A percentile compares a stretch with the other conserved stretches of the same genome.
Conservation (phyloP, 164 flowering plant species). For the Umbellularia californica region DNA sequence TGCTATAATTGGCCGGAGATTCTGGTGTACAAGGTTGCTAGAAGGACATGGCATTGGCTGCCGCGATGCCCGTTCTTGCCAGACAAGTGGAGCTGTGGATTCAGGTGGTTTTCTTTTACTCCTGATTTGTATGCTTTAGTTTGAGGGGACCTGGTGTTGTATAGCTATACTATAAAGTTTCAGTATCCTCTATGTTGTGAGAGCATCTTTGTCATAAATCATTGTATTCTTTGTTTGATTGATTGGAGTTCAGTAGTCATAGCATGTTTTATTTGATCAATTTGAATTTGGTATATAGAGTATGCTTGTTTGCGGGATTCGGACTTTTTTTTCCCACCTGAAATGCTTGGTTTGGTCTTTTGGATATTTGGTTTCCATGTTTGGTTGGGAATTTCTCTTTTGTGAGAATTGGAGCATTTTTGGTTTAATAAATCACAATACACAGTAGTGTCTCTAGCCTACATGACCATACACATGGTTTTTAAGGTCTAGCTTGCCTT, state of each 20-base stretch:
- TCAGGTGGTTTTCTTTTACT: slow-evolving; percentile 72
- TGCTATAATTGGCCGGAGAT: slow-evolving; percentile 84
- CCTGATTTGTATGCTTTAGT: slow-evolving; percentile 50
- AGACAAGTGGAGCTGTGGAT: slow-evolving; percentile 74
- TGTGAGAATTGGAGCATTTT: neutral
- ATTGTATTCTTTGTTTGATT: neutral
- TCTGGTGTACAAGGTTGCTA: slow-evolving; percentile 48
- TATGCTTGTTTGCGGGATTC: neutral
- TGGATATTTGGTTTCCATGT: neutral
- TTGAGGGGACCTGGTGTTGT: slow-evolving; percentile 17
- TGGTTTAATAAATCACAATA: neutral
- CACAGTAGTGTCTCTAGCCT: neutral
- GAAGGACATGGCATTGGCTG: slow-evolving; percentile 81
- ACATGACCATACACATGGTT: neutral
- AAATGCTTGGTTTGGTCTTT: neutral
- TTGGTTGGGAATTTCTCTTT: neutral
- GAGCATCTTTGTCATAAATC: neutral
- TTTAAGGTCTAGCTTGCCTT: neutral
- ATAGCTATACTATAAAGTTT: neutral
- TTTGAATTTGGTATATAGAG: neutral
- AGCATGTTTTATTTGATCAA: neutral
- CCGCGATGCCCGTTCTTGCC: slow-evolving; percentile 71
- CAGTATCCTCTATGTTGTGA: neutral
- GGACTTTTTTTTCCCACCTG: neutral
- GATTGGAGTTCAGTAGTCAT: neutral